Evolutionary conservation across 805 yeast species (phyloP), one percentile per base, ranked within the genome.

Genomic region (Hanseniaspora clermontiae): DNA sequence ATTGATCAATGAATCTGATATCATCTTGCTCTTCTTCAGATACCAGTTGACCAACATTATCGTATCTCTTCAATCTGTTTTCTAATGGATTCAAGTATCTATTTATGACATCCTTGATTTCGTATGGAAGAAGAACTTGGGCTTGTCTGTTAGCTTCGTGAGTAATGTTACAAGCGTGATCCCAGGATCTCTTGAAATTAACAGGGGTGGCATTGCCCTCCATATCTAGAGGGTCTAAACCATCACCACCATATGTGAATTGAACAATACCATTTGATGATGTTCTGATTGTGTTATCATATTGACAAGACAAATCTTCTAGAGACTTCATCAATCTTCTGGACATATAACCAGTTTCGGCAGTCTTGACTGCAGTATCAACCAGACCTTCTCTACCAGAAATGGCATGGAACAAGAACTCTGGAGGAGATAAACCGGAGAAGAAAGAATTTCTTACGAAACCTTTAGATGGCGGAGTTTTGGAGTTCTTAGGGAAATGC

Each of bases 351-450:
- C 97, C 97, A 5, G 98, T 91, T 69, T 93, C 99, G 3, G 99
- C 99, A 37, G 99, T 93, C 71, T 93, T 93, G 57, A 93, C 99
- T 20, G 99, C 99, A 24, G 99, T 93, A 77, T 93, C 99, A 58
- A 93, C 97, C 69, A 93, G 77, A 72, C 99, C 99, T 77, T 93
- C 99, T 77, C 99, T 87, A 68, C 99, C 99, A 2, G 97, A 90
- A 74, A 93, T 93, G 60, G 99, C 97, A 70, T 93, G 99, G 79
- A 95, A 93, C 61, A 91, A 74, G 68, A 91, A 93, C 69, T 93
- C 99, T 12, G 97, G 96, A 2, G 99, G 99, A 15, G 90, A 78
- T 62, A 93, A 75, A 9, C 99, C 99, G 37, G 95, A 80, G 67
- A 77, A 93, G 75, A 93, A 93, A 15, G 97, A 91, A 69, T 95